Evolutionary conservation across 176 grass and related monocot genomes (phyloP).

Genomic region (Areca catechu): DNA sequence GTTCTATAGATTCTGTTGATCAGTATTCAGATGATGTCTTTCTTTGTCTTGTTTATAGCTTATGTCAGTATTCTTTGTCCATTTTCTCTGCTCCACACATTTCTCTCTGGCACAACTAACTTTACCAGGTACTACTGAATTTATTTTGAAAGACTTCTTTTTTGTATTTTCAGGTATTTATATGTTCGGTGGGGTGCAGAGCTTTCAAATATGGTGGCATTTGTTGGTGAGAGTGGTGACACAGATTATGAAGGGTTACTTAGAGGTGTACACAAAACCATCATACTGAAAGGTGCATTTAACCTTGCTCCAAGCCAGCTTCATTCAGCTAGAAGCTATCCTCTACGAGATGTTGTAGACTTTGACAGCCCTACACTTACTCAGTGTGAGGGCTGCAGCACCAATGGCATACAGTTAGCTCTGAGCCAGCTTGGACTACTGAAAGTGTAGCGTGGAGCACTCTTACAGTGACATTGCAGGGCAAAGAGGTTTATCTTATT

Average conservation of each 20-base stretch:
- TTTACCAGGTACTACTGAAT: no score
- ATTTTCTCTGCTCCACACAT: not conserved
- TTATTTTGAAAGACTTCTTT: not conserved
- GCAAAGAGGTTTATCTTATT: no score
- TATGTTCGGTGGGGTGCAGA: conserved; percentile 81
- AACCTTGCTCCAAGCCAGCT: conserved; percentile 49
- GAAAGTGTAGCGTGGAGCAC: not conserved
- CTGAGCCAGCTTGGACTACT: conserved; percentile 40
- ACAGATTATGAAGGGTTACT: conserved; percentile 86
- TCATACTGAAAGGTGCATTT: conserved; percentile 83
- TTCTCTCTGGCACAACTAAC: not conserved
- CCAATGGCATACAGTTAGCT: conserved; percentile 36
- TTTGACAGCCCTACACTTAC: conserved; percentile 71
- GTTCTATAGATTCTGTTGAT: no score
- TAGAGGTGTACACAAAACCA: conserved; percentile 62
- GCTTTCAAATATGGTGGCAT: conserved; percentile 59
- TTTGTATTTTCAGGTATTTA: conserved; percentile 62
- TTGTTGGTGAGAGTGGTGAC: conserved; percentile 82
- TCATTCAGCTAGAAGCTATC: conserved; percentile 52
- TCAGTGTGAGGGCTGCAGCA: conserved; percentile 29
- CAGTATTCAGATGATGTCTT: no score
- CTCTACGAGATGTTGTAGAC: conserved; percentile 60
- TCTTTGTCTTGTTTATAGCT: no score
- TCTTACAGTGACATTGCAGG: no score
- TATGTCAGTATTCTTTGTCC: no score